phyloP scores from a whole-genome alignment of 768 basidiomycete species.

The Auriscalpium vulgare region DNA sequence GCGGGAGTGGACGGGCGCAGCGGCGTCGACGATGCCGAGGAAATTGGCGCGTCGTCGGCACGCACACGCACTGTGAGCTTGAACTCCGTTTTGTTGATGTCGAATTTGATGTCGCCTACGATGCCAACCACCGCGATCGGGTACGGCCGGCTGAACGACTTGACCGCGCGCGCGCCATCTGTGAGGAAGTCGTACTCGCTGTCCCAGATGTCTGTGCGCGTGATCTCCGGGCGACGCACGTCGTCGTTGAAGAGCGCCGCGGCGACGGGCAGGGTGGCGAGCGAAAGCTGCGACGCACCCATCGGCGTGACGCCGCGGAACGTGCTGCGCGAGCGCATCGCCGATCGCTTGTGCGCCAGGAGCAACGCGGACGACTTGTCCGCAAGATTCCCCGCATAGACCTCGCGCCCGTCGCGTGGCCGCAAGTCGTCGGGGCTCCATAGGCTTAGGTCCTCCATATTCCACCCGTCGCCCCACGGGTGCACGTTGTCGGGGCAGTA shows the following conservation, averaged over 20 bases:
- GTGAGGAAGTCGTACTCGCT: conserved; percentile 70
- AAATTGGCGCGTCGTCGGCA: conserved; percentile 41
- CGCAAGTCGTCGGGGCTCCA: conserved; percentile 74
- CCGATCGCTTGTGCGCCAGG: conserved; percentile 18
- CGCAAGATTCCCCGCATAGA: conserved; percentile 19
- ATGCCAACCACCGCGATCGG: conserved; percentile 69
- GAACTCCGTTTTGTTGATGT: conserved; percentile 64
- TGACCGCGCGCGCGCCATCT: conserved; percentile 76
- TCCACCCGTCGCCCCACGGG: conserved; percentile 94
- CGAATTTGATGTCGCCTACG: conserved; percentile 62
- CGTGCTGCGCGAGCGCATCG: conserved; percentile 2
- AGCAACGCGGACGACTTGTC: conserved; percentile 34
- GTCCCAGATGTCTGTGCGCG: conserved; percentile 28
- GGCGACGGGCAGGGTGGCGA: conserved; percentile 24
- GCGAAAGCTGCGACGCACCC: conserved; percentile 28
- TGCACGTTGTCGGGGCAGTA: conserved; percentile 80
- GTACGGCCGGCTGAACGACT: conserved; percentile 82
- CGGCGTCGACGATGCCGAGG: conserved; percentile 5
- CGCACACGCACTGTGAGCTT: conserved; percentile 58
- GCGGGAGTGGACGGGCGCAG: conserved; percentile 11
- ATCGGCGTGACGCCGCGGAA: conserved; percentile 8
- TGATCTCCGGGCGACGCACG: conserved; percentile 8
- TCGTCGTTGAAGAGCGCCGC: conserved; percentile 15
- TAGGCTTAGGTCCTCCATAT: conserved; percentile 88
- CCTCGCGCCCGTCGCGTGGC: conserved; percentile 17